Conservation (phyloP, 768 basidiomycete genomes). For the Gloeophyllum trabeum region DNA sequence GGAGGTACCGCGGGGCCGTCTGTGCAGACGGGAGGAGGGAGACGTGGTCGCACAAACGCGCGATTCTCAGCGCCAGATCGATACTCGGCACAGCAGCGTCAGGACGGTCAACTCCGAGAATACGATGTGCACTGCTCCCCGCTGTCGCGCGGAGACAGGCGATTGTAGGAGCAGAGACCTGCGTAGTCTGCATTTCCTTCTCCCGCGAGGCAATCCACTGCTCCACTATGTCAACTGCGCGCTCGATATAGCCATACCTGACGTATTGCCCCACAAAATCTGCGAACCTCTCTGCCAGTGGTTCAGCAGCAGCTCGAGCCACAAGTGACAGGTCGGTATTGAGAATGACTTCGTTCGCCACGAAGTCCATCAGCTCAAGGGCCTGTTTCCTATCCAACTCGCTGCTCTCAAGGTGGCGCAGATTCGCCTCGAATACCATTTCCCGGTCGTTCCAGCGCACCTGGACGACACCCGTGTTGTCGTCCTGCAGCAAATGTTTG, state of each 20-base stretch:
- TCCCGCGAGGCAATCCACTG: constrained; percentile 3
- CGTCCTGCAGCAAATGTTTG: constrained; percentile 15
- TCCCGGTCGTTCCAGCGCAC: too few species aligned
- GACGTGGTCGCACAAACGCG: constrained; percentile 21
- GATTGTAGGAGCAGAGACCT: too few species aligned
- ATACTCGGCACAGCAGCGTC: constrained; percentile 4
- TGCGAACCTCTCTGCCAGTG: too few species aligned
- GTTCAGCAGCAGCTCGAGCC: too few species aligned
- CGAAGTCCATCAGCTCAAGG: constrained; percentile 14
- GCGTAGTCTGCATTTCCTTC: too few species aligned
- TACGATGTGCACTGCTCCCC: too few species aligned
- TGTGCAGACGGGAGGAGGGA: constrained; percentile 20
- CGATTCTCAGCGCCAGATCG: constrained; percentile 20
- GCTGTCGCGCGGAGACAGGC: background rate
- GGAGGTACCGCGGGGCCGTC: constrained; percentile 28
- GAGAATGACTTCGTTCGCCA: constrained; percentile 10
- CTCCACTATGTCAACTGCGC: constrained; percentile 16
- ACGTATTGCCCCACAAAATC: constrained; percentile 11
- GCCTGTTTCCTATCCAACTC: constrained; percentile 3
- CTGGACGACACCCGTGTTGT: too few species aligned
- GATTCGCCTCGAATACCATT: too few species aligned
- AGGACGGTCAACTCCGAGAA: background rate
- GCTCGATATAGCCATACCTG: constrained; percentile 11
- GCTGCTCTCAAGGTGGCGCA: too few species aligned
- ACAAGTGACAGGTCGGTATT: constrained; percentile 7